Evolutionary conservation across 2,329 filamentous ascomycete species (phyloP).

Genomic region (Fusarium acutatum): DNA sequence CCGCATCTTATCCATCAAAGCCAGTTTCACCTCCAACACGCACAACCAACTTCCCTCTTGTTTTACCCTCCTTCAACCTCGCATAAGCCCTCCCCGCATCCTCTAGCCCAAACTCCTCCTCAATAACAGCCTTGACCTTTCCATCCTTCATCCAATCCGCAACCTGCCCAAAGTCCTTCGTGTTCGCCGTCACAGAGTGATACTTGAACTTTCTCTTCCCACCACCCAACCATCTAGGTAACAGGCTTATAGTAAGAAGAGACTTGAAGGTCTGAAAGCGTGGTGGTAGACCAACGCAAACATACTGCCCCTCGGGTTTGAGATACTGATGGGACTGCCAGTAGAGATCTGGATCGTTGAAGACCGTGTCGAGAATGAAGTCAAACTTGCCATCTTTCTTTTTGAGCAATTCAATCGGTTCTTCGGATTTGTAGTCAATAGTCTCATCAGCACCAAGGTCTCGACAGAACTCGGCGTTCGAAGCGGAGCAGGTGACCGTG

Average conservation of each 20-base stretch:
- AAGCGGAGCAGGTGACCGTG: slow-evolving; percentile 7
- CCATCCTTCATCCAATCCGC: slow-evolving; percentile 4
- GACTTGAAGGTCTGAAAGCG: slow-evolving; percentile 7
- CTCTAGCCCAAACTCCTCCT: slow-evolving; percentile 17
- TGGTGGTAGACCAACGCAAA: slow-evolving; percentile 14
- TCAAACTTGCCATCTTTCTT: neutral
- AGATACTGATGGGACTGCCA: slow-evolving; percentile 28
- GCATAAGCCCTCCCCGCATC: slow-evolving; percentile 8
- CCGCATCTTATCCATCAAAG: neutral
- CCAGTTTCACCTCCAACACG: neutral
- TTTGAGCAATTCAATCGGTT: neutral
- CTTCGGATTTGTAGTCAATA: slow-evolving; percentile 13
- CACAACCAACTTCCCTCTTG: slow-evolving; percentile 22
- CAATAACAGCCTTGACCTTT: slow-evolving; percentile 6
- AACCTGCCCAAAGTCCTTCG: slow-evolving; percentile 15
- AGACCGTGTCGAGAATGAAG: slow-evolving; percentile 18
- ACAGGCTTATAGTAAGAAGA: slow-evolving; percentile 2
- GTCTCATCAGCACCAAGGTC: slow-evolving; percentile 10
- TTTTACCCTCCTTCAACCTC: neutral
- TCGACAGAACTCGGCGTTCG: slow-evolving; percentile 4
- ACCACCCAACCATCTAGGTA: slow-evolving; percentile 26
- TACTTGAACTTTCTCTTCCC: slow-evolving; percentile 23
- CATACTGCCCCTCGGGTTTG: neutral
- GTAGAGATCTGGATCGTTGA: slow-evolving; percentile 12
- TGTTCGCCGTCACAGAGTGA: slow-evolving; percentile 20